Evolutionary conservation across 2,329 filamentous ascomycete species (phyloP), one percentile per base, ranked within the genome.

Genomic region (Basipetospora sp.): DNA sequence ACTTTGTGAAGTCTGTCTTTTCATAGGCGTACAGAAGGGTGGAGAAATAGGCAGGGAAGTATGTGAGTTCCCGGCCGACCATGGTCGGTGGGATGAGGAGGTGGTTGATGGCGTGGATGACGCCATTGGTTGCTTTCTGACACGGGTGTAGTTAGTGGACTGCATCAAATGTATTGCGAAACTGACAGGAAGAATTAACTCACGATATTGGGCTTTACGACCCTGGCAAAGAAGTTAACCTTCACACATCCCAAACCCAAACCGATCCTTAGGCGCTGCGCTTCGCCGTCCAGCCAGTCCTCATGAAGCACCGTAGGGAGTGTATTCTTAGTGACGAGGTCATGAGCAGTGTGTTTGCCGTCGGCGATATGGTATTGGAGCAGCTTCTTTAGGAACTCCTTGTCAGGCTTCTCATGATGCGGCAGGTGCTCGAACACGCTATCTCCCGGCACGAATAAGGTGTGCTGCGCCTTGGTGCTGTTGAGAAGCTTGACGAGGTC

Each of bases 361-460:
- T 73, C 60, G 0, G 74, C 71, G 44, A 93, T 59, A 48, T 94
- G 86, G 57, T 94, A 94, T 32, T 69, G 58, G 1, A 93, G 58
- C 5, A 87, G 52, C 38, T 67, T 65, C 59, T 82, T 73, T 43
- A 92, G 54, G 32, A 77, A 58, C 48, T 88, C 77, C 55, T 84
- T 78, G 40, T 69, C 68, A 4, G 77, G 77, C 58, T 83, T 75
- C 44, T 65, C 53, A 54, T 65, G 52, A 15, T 65, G 49, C 2
- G 68, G 69, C 17, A 75, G 56, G 46, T 69, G 62, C 43, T 79
- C 72, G 48, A 94, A 88, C 0, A 85, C 85, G 35, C 67, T 62
- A 53, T 94, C 74, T 1, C 72, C 75, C 0, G 87, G 87, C 2
- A 82, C 80, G 49, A 94, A 92, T 36, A 90, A 58, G 1, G 87